Evolutionary conservation across 164 flowering plant genomes (phyloP), one percentile per base, ranked within the genome.

Genomic region (Warburgia ugandensis): DNA sequence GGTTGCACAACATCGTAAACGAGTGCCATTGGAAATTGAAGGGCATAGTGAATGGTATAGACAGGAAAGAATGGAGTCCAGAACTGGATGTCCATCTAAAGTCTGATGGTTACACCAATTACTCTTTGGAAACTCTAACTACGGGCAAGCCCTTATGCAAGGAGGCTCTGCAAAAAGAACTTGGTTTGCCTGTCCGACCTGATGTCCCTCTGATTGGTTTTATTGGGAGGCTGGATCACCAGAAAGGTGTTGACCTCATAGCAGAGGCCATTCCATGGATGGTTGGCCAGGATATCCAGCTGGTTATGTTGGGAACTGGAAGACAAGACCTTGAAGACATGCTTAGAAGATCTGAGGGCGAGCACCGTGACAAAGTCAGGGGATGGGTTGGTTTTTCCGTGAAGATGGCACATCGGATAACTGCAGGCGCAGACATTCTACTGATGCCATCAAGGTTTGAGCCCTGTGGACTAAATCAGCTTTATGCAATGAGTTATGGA

Each of bases 341-440:
- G 84, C 84, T 94, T 1, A 75, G 81, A 67, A 60, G 71, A 9
- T 75, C 81, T 42, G 99, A 94, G 67, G 37, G 55, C 56, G 79
- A 73, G 39, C 50, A 88, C 55, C 40, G 21, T 0, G 96, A 77
- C 62, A 84, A 72, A 61, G 53, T 78, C 43, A 64, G 99, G 63
- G 90, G 99, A 53, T 84, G 96, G 99, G 99, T 88, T 11, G 96
- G 96, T 0, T 92, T 92, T 51, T 86, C 95, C 12, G 95, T 92
- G 6, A 80, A 74, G 55, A 69, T 54, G 29, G 82, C 99, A 47
- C 99, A 92, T 65, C 63, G 94, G 41, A 92, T 92, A 51, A 92
- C 96, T 23, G 99, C 99, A 11, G 97, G 95, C 10, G 84, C 80
- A 17, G 99, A 92, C 68, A 70, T 88, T 37, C 54, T 92, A 37